These are phyloP conservation scores for Podospora pseudocomata DNA, from an alignment of 495 filamentous ascomycete genomes.

Conservation along the genomic window DNA sequence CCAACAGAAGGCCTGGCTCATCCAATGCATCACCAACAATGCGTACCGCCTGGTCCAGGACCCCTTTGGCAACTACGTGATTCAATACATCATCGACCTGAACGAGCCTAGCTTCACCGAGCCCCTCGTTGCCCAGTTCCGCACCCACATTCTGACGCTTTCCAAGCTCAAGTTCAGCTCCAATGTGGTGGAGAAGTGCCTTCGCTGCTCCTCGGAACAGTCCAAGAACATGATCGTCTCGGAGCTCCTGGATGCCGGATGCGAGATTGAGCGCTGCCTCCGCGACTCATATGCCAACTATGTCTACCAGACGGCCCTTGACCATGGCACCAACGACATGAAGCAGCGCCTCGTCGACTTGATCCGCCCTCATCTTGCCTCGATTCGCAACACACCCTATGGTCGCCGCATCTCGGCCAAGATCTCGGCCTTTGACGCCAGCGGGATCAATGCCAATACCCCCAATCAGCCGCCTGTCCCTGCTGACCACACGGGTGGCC, in stretches of 20 bases:
- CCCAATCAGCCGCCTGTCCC: slow-evolving; percentile 32
- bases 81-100: slow-evolving; percentile 96
- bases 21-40: slow-evolving; percentile 77
- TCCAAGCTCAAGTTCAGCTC: slow-evolving; percentile 99
- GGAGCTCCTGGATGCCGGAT: slow-evolving; percentile 65
- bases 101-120: slow-evolving; percentile 78
- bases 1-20: slow-evolving; percentile 78
- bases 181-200: slow-evolving; percentile 96
- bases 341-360: slow-evolving; percentile 72
- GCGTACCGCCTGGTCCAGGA: slow-evolving; percentile 85
- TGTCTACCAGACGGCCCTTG: slow-evolving; percentile 92
- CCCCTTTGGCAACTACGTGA: slow-evolving; percentile 96
- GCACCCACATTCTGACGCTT: slow-evolving; percentile 65
- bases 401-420: slow-evolving; percentile 89
- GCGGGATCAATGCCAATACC: slow-evolving; percentile 24
- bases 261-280: slow-evolving; percentile 78
- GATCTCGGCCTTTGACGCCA: slow-evolving; percentile 54
- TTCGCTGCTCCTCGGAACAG: slow-evolving; percentile 67
- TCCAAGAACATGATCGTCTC: slow-evolving; percentile 77
- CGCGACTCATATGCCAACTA: slow-evolving; percentile 95
- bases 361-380: slow-evolving; percentile 77
- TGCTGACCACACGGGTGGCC: slow-evolving; percentile 39
- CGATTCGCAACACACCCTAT: slow-evolving; percentile 83
- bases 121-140: slow-evolving; percentile 74
- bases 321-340: slow-evolving; percentile 68